Conservation (phyloP, 208 protist genomes). For the Trypanosoma grayi region DNA sequence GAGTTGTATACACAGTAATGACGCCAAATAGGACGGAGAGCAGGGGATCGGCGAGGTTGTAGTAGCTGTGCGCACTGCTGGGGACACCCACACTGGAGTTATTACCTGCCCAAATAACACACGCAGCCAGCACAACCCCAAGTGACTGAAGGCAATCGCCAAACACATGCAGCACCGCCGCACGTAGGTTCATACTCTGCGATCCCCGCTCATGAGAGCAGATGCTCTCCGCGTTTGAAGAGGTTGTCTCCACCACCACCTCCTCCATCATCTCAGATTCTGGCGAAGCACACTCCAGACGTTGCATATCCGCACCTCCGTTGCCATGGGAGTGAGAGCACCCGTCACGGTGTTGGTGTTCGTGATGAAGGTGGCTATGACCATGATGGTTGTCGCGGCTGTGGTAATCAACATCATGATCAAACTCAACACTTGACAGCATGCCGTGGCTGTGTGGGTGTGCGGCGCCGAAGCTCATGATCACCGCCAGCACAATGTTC, state of each 20-base stretch:
- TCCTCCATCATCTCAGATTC: background rate
- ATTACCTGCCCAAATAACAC: slow-evolving; percentile 40
- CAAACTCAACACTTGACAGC: background rate
- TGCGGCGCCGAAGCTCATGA: slow-evolving; percentile 30
- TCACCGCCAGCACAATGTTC: slow-evolving; percentile 34
- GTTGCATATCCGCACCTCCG: background rate
- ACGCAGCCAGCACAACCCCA: slow-evolving; percentile 46
- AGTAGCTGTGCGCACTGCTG: slow-evolving; percentile 20
- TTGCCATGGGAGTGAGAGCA: background rate
- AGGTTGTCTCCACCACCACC: background rate
- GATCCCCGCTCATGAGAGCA: background rate
- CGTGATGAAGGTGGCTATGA: slow-evolving; percentile 8
- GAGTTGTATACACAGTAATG: slow-evolving; percentile 43
- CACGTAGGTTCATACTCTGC: slow-evolving; percentile 27
- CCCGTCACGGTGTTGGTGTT: background rate
- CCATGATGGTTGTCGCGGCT: too few relatives aligned
- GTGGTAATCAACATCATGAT: too few relatives aligned
- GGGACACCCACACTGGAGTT: background rate
- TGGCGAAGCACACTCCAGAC: background rate
- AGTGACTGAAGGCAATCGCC: slow-evolving; percentile 50
- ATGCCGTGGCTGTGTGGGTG: slow-evolving; percentile 32
- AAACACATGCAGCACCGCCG: slow-evolving; percentile 51
- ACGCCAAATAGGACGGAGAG: slow-evolving; percentile 43
- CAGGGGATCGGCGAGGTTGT: slow-evolving; percentile 52
- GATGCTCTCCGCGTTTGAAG: background rate